phyloP scores from a whole-genome alignment of 2,329 filamentous ascomycete genomes.

The Colletotrichum viniferum region DNA sequence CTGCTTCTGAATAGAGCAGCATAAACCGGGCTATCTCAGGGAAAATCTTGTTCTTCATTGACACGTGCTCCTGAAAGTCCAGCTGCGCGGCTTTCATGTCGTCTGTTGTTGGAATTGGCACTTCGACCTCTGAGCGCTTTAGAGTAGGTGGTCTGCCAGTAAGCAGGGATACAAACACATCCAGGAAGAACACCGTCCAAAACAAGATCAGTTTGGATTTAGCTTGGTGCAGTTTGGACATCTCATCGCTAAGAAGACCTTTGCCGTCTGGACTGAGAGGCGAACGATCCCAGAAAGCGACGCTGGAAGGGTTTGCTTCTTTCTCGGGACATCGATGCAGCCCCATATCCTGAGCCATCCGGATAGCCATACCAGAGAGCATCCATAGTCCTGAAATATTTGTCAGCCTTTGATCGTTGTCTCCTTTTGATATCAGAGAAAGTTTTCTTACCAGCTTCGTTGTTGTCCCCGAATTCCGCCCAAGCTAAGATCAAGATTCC shows the following conservation, averaged over 20 bases:
- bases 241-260: not conserved
- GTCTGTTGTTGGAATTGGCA: not conserved
- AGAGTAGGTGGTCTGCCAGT: not conserved
- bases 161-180: not conserved
- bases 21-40: not conserved
- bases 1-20: not conserved
- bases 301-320: not conserved
- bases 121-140: not conserved
- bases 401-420: not conserved
- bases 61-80: not conserved
- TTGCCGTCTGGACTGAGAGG: not conserved
- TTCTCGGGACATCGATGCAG: not conserved
- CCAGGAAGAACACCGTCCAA: not conserved
- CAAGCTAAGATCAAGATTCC: not conserved
- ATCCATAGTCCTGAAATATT: not conserved
- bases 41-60: not conserved
- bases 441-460: not conserved
- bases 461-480: not conserved
- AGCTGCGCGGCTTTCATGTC: not conserved
- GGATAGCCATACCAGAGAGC: not conserved
- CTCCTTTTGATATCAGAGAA: not conserved
- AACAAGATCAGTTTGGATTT: not conserved
- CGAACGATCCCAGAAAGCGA: not conserved
- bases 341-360: not conserved
- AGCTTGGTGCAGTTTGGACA: not conserved